Evolutionary conservation across 345 rosid species (phyloP), one percentile per base, ranked within the genome.

Genomic region (Acer negundo): DNA sequence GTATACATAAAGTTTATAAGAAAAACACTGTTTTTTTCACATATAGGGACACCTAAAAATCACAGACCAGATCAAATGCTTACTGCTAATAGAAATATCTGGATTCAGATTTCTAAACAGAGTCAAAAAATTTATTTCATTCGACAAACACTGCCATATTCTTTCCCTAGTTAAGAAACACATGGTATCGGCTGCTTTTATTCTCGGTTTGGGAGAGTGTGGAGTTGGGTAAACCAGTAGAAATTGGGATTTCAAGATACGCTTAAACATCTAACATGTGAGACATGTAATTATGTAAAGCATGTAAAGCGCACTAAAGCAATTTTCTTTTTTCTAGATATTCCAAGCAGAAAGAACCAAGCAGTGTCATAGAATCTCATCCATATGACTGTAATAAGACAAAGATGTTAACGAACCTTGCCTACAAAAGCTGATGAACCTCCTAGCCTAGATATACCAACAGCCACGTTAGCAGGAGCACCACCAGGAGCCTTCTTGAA

Each of bases 391-490:
- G 12, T 23, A 19, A 62, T 8, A 38, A 69, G 24, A 51, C 7
- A n/a, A 40, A 28, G 64, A 70, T 56, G 15, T 76, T 77, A 17
- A 68, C 77, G 65, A 81, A 95, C 99, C 98, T 97, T 97, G 84
- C 99, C 99, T 1, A 97, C 82, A 80, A 94, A 97, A 80, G 97
- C 99, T 28, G 99, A 89, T 42, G 95, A 87, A 81, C 99, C 98
- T 78, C 97, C 99, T 73, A 94, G 84, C 82, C 89, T 90, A 53
- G 99, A 85, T 68, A 97, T 75, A 53, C 94, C 93, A 77, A 97
- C 99, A 31, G 99, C 98, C 76, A 97, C 99, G 82, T 97, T 97
- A 4, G 98, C 99, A 75, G 98, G 99, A 80, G 99, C 99, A 31
- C 99, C 98, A 13, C 99, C 98, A 19, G 98, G 89, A 80, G 99